A percentile compares a stretch with the other conserved stretches of the same genome.
phyloP scores from a whole-genome alignment of 108 stramenopile species.

The Fragilaria crotonensis region DNA sequence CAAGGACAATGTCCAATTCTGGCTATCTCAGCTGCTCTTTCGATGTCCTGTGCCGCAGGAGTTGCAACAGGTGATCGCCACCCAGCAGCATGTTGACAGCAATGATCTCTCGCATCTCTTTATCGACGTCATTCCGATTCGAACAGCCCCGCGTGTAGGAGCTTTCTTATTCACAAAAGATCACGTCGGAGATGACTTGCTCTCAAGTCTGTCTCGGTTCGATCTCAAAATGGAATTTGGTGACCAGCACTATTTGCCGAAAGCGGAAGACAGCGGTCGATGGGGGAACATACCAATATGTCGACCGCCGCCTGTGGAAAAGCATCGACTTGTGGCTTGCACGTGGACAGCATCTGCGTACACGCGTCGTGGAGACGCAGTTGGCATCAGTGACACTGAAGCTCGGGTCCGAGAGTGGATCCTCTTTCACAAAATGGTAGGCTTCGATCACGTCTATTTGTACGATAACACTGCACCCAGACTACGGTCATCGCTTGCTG shows the following conservation, averaged over 20 bases:
- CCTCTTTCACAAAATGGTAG: constrained; percentile 71
- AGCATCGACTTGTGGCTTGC: constrained; percentile 50
- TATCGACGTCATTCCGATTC: constrained; percentile 69
- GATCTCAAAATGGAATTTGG: constrained; percentile 48
- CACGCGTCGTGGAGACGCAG: constrained; percentile 41
- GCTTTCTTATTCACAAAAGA: constrained; percentile 10
- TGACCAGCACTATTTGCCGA: constrained; percentile 39
- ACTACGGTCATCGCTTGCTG: constrained; percentile 20
- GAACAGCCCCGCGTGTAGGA: constrained; percentile 44
- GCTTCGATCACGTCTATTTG: constrained; percentile 76
- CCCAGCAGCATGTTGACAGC: constrained; percentile 10
- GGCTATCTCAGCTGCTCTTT: constrained; percentile 46
- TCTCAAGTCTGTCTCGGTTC: constrained; percentile 27
- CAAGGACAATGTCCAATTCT: constrained; percentile 46
- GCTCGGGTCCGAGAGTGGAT: constrained; percentile 70
- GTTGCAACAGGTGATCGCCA: background rate
- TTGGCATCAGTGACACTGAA: constrained; percentile 36
- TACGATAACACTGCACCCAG: constrained; percentile 63
- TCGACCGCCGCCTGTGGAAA: constrained; percentile 29
- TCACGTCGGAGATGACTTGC: background rate
- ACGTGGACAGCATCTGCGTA: constrained; percentile 62
- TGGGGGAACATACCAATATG: constrained; percentile 77
- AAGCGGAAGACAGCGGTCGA: constrained; percentile 60
- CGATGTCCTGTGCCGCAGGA: constrained; percentile 59
- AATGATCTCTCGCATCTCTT: constrained; percentile 35